Conservation (phyloP, 1,284 basidiomycete genomes). For the Sanghuangporus weigelae region DNA sequence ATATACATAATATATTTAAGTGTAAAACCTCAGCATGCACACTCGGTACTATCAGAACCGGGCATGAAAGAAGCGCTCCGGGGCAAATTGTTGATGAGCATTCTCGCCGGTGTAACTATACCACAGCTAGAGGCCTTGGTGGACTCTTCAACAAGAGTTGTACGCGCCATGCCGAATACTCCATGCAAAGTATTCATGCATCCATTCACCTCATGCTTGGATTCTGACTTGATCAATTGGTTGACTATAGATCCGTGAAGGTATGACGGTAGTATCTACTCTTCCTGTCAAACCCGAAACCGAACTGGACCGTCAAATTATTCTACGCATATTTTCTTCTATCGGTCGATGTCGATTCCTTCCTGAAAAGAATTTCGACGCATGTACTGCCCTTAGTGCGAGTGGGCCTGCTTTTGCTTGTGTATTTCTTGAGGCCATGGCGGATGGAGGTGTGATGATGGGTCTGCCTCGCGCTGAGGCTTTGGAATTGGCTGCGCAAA, state of each 20-base stretch:
- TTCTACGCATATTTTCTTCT: slow-evolving; percentile 91
- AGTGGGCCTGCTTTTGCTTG: slow-evolving; percentile 97
- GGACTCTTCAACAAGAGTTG: slow-evolving; percentile 71
- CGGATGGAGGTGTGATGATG: slow-evolving; percentile 99
- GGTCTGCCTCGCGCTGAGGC: slow-evolving; percentile 93
- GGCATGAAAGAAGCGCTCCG: slow-evolving; percentile 87
- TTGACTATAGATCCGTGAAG: slow-evolving; percentile 79
- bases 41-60: slow-evolving; percentile 65
- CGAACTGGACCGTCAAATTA: slow-evolving; percentile 67
- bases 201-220: neutral
- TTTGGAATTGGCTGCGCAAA: slow-evolving; percentile 92
- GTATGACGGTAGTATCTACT: slow-evolving; percentile 89
- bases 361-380: slow-evolving; percentile 97
- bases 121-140: slow-evolving; percentile 77
- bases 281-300: slow-evolving; percentile 48
- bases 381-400: slow-evolving; percentile 93
- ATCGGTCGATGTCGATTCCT: slow-evolving; percentile 92
- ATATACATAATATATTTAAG: slow-evolving; percentile 35
- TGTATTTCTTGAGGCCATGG: slow-evolving; percentile 97
- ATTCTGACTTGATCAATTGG: neutral
- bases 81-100: slow-evolving; percentile 92
- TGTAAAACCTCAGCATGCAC: slow-evolving; percentile 92
- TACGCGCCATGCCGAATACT: slow-evolving; percentile 98
- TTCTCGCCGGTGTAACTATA: slow-evolving; percentile 93
- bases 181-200: slow-evolving; percentile 76